Evolutionary conservation across 768 basidiomycete species (phyloP).

Genomic region (Mycena sanguinolenta): DNA sequence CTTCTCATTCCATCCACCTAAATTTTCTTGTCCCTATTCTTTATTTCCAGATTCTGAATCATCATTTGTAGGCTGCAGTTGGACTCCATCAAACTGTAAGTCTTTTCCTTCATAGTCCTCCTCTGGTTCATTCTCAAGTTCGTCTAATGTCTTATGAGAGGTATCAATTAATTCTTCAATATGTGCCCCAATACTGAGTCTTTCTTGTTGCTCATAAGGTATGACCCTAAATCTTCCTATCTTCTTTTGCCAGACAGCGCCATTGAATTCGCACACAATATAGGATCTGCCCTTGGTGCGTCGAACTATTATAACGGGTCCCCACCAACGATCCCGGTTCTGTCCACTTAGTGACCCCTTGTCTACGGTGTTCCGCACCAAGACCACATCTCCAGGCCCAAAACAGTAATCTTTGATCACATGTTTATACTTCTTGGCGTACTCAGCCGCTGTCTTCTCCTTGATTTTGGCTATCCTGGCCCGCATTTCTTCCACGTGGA

Average conservation of each 20-base stretch:
- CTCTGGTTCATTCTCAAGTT: slow-evolving; percentile 12
- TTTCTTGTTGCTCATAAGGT: slow-evolving; percentile 15
- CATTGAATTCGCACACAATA: slow-evolving; percentile 28
- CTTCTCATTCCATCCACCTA: too few relatives aligned
- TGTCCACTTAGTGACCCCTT: slow-evolving; percentile 38
- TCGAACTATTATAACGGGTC: slow-evolving; percentile 40
- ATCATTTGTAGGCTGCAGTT: too few relatives aligned
- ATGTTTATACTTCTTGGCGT: slow-evolving; percentile 36
- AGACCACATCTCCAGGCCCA: slow-evolving; percentile 40
- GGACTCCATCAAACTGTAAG: slow-evolving; percentile 20
- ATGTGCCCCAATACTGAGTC: neutral
- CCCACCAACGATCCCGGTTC: slow-evolving; percentile 39
- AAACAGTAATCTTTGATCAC: slow-evolving; percentile 32
- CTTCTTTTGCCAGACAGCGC: slow-evolving; percentile 21
- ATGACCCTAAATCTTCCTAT: slow-evolving; percentile 30
- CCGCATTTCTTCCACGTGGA: slow-evolving; percentile 36
- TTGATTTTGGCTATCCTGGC: slow-evolving; percentile 22
- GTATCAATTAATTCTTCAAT: slow-evolving; percentile 24
- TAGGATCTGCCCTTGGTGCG: slow-evolving; percentile 24
- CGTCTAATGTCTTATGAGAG: neutral
- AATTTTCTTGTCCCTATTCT: too few relatives aligned
- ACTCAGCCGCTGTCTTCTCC: slow-evolving; percentile 31
- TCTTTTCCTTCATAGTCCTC: slow-evolving; percentile 11
- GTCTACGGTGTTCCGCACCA: slow-evolving; percentile 37
- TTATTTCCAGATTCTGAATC: neutral